Conservation (phyloP, 176 grass and related monocot species). For the Zizania latifolia region DNA sequence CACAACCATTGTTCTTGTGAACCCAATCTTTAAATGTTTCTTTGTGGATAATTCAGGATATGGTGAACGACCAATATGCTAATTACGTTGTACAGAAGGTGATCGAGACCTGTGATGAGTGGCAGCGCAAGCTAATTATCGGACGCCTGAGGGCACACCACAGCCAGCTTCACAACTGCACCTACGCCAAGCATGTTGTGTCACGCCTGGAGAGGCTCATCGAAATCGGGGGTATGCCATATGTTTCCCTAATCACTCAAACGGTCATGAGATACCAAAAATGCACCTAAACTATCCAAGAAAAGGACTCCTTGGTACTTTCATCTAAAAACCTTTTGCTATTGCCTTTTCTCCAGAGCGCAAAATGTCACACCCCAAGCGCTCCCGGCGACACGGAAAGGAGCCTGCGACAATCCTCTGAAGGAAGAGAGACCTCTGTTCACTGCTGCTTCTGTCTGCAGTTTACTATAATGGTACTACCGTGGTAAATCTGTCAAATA, state of each 20-base stretch:
- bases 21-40: neutral
- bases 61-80: conserved; percentile 27
- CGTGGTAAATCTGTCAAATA: neutral
- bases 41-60: neutral
- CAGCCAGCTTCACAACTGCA: neutral
- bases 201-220: conserved; percentile 1
- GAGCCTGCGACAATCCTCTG: neutral
- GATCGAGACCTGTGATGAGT: conserved; percentile 11
- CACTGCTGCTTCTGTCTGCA: neutral
- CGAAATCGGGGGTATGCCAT: neutral
- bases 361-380: neutral
- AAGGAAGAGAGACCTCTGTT: neutral
- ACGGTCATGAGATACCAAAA: neutral
- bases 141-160: neutral
- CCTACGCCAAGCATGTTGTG: neutral
- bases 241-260: neutral
- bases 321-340: neutral
- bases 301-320: neutral
- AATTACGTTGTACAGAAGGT: conserved; percentile 32
- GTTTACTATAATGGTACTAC: neutral
- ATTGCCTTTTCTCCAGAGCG: neutral
- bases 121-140: conserved; percentile 1
- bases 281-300: neutral
- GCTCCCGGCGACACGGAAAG: neutral
- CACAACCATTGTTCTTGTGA: neutral